Percentiles rank a stretch among this genome's conserved stretches.
These are phyloP conservation scores for Juglanconis juglandina DNA, from an alignment of 2,329 filamentous ascomycete genomes.

Conservation along the genomic window DNA sequence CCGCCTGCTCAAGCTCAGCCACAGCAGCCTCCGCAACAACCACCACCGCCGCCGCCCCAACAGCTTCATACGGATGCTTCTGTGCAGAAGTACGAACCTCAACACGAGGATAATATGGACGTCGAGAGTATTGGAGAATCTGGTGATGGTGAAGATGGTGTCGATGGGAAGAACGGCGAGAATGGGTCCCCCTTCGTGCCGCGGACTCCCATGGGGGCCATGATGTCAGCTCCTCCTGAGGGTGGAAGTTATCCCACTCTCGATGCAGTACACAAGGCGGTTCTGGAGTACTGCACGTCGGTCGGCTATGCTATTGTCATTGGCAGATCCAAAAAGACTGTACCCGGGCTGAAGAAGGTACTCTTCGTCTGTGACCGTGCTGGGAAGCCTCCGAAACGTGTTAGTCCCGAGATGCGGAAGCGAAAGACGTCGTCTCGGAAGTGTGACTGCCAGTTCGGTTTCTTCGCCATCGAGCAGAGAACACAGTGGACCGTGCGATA, in stretches of 20 bases:
- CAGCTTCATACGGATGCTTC: slow-evolving; percentile 25
- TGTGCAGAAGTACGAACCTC: slow-evolving; percentile 34
- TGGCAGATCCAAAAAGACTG: slow-evolving; percentile 64
- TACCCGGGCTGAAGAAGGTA: slow-evolving; percentile 64
- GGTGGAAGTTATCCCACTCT: slow-evolving; percentile 62
- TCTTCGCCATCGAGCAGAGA: slow-evolving; percentile 65
- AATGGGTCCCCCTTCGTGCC: slow-evolving; percentile 48
- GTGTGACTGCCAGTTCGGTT: slow-evolving; percentile 67
- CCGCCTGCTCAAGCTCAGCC: slow-evolving; percentile 18
- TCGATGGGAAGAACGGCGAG: slow-evolving; percentile 47
- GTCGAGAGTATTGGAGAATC: slow-evolving; percentile 47
- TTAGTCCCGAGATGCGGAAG: slow-evolving; percentile 63
- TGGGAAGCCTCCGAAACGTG: slow-evolving; percentile 58
- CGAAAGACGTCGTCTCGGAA: slow-evolving; percentile 66
- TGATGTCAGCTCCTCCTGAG: slow-evolving; percentile 62
- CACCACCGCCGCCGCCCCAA: slow-evolving; percentile 25
- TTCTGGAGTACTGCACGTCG: slow-evolving; percentile 62
- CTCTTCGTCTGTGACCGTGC: slow-evolving; percentile 65
- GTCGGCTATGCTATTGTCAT: slow-evolving; percentile 68
- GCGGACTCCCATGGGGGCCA: slow-evolving; percentile 52
- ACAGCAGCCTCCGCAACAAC: slow-evolving; percentile 21
- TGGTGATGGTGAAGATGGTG: slow-evolving; percentile 41
- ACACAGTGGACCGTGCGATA: slow-evolving; percentile 66
- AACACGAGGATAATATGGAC: slow-evolving; percentile 50
- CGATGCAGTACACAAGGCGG: slow-evolving; percentile 62